Evolutionary conservation across 2,329 filamentous ascomycete genomes (phyloP), one percentile per base, ranked within the genome.

Genomic region (Biscogniauxia marginata): DNA sequence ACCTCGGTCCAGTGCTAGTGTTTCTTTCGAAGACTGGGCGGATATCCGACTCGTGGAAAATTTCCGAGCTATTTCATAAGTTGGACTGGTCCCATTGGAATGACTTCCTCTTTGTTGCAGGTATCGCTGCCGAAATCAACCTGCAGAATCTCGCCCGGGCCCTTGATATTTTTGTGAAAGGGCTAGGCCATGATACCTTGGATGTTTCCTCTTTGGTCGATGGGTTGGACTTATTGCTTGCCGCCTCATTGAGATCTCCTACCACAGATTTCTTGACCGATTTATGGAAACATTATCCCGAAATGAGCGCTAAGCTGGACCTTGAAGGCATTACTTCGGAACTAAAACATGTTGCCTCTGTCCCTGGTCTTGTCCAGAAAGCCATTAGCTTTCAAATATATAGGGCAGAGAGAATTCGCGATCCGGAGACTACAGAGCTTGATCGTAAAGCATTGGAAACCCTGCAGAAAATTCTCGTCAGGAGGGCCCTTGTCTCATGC

Each of bases 141-240:
- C 67, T 77, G 4, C 71, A 75, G 13, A 73, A 79, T 24, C 52
- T 67, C 4, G 16, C 64, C 2, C 64, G 66, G 9, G 81, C 81
- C 0, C 58, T 80, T 16, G 61, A 70, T 2, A 62, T 75, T 19
- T 79, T 80, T 60, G 70, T 67, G 43, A 64, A 58, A 3, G 77
- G 76, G 3, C 58, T 82, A 8, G 57, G 52, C 4, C 60, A 62
- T 21, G 18, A 46, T 7, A 22, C 18, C 19, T 49, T 71, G 2
- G 59, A 71, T 4, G 56, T 60, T 18, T 63, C 62, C 11, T 64
- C 68, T 4, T 64, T 77, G 22, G 66, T 70, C 1, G 69, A 73
- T 6, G 78, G 77, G 1, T 63, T 83, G 6, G 78, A 81, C 46
- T 65, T 75, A 18, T 59, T 84, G 5, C 60, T 81, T 18, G 69